These are phyloP conservation scores for Pyrenopolyporus hunteri DNA, from an alignment of 495 filamentous ascomycete species.

Conservation along the genomic window DNA sequence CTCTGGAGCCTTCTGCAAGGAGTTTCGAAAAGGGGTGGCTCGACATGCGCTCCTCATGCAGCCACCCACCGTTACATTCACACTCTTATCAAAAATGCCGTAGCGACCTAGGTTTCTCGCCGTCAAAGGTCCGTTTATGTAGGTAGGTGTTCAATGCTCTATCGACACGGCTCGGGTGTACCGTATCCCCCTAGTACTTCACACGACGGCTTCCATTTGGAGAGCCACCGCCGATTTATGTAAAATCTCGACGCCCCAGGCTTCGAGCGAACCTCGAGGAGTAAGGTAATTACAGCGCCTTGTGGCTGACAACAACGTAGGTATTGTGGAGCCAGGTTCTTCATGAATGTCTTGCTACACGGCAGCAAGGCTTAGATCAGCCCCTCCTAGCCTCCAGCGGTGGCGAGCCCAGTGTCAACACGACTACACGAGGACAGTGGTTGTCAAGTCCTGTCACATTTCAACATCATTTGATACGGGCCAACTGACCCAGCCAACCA, in stretches of 20 bases:
- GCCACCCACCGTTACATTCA: slow-evolving; percentile 39
- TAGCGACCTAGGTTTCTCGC: slow-evolving; percentile 10
- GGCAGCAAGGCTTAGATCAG: slow-evolving; percentile 22
- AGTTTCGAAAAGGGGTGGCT: slow-evolving; percentile 38
- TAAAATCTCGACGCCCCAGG: slow-evolving; percentile 1
- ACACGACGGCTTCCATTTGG: neutral
- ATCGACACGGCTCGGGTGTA: neutral
- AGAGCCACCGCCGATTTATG: slow-evolving; percentile 2
- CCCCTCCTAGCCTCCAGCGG: slow-evolving; percentile 13
- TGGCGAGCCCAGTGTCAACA: slow-evolving; percentile 11
- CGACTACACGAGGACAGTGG: slow-evolving; percentile 18
- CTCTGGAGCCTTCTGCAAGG: slow-evolving; percentile 24
- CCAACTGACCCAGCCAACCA: slow-evolving; percentile 24
- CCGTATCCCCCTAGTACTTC: neutral
- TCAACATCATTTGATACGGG: slow-evolving; percentile 24
- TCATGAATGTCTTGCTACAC: slow-evolving; percentile 10
- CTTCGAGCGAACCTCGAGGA: neutral
- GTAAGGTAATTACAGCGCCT: too few relatives aligned
- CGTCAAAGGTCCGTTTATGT: neutral
- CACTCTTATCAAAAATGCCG: slow-evolving; percentile 27
- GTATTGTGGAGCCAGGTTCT: neutral
- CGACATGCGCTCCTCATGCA: slow-evolving; percentile 33
- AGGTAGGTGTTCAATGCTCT: slow-evolving; percentile 11
- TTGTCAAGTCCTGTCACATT: slow-evolving; percentile 35
- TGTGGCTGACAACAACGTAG: too few relatives aligned